phyloP scores from a whole-genome alignment of 2,329 filamentous ascomycete genomes.

The Colletotrichum sp. region DNA sequence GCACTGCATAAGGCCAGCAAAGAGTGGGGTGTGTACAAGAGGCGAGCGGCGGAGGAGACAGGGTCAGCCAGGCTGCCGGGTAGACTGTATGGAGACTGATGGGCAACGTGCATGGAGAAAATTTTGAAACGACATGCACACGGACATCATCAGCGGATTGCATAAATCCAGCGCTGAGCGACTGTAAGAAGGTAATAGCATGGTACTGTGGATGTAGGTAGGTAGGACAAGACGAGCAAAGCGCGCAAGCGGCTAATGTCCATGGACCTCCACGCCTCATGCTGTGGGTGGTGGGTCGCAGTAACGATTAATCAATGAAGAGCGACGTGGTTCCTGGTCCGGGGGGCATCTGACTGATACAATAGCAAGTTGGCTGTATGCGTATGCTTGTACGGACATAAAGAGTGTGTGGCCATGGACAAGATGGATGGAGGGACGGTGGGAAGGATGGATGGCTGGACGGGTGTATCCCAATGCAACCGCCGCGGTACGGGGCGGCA shows the following conservation, averaged over 20 bases:
- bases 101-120: not conserved
- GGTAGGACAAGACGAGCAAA: not conserved
- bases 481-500: not conserved
- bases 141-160: slow-evolving; percentile 4
- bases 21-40: slow-evolving; percentile 18
- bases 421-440: not conserved
- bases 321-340: slow-evolving; percentile 5
- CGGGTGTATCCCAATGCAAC: slow-evolving; percentile 10
- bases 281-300: slow-evolving; percentile 11
- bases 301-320: slow-evolving; percentile 7
- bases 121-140: slow-evolving; percentile 5
- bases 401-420: slow-evolving; percentile 5
- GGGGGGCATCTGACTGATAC: slow-evolving; percentile 15
- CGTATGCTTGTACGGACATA: not conserved
- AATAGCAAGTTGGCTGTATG: slow-evolving; percentile 8
- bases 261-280: slow-evolving; percentile 3
- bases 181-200: not conserved
- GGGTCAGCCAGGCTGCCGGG: not conserved
- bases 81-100: not conserved
- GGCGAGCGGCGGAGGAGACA: not conserved
- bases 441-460: slow-evolving; percentile 5
- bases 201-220: not conserved
- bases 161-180: slow-evolving; percentile 3
- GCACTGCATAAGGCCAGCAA: slow-evolving; percentile 1
- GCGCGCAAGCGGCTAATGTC: slow-evolving; percentile 12